A percentile compares a stretch with the other conserved stretches of the same genome.
phyloP scores from a whole-genome alignment of 208 protist species.

The Acanthamoeba royreba region DNA sequence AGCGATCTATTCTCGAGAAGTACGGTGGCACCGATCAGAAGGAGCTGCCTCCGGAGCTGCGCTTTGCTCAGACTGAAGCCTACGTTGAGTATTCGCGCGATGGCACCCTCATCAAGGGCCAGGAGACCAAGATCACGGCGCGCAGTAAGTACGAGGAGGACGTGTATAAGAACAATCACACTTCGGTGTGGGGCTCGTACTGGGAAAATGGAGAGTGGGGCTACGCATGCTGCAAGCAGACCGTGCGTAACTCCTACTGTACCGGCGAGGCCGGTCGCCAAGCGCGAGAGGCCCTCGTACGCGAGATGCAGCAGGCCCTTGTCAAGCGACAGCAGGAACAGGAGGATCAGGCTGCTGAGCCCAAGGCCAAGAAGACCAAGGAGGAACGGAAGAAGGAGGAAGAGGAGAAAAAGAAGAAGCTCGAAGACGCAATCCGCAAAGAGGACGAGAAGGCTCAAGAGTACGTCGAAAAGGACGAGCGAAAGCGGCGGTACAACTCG shows the following conservation, averaged over 20 bases:
- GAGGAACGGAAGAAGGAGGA: constrained; percentile 57
- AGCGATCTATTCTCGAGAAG: constrained; percentile 68
- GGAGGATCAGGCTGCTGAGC: neutral
- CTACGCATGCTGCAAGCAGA: constrained; percentile 80
- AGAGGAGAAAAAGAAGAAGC: constrained; percentile 58
- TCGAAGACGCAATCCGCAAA: constrained; percentile 25
- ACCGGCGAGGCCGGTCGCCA: constrained; percentile 75
- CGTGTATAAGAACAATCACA: constrained; percentile 78
- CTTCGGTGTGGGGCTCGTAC: constrained; percentile 80
- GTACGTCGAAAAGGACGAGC: constrained; percentile 51
- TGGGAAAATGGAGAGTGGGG: constrained; percentile 84
- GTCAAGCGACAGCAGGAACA: constrained; percentile 9
- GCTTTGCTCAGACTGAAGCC: constrained; percentile 81
- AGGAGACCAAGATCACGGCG: constrained; percentile 54
- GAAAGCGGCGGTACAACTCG: constrained; percentile 72
- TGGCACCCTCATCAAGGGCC: constrained; percentile 79
- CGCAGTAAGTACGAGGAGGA: constrained; percentile 84
- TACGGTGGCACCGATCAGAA: constrained; percentile 87
- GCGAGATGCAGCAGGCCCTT: neutral
- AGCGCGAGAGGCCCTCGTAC: neutral
- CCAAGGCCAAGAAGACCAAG: constrained; percentile 39
- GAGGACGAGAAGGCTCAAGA: constrained; percentile 40
- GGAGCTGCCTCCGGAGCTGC: constrained; percentile 58
- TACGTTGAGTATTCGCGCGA: constrained; percentile 86
- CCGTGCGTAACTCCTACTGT: constrained; percentile 78